Evolutionary conservation across 2,329 filamentous ascomycete genomes (phyloP).

Genomic region (Ceratocystis harringtonii): DNA sequence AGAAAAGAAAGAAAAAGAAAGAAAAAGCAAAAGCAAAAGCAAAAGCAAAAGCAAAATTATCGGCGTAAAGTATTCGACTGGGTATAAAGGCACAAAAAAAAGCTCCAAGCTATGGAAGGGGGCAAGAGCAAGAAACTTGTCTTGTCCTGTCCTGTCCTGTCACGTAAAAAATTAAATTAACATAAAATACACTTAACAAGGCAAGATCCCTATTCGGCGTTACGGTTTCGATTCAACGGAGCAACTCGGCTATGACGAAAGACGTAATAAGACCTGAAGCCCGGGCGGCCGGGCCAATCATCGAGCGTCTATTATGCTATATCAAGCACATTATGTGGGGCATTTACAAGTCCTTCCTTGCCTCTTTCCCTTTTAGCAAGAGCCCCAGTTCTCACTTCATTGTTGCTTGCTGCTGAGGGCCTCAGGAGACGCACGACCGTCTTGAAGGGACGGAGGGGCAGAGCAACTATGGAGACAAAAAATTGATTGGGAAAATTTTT

Average conservation of each 20-base stretch:
- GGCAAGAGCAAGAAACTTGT: not conserved
- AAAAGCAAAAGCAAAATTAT: conserved; percentile 1
- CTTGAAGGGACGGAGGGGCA: not conserved
- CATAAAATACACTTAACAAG: conserved; percentile 2
- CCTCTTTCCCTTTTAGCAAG: conserved; percentile 1
- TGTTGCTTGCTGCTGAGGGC: not conserved
- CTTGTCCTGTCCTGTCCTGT: not conserved
- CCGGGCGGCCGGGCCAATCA: conserved; percentile 18
- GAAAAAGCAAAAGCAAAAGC: conserved; percentile 6
- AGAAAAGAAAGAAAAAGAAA: conserved; percentile 4
- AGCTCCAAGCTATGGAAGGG: not conserved
- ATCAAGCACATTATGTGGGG: conserved; percentile 3
- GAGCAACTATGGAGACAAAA: not conserved
- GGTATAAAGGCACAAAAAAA: not conserved
- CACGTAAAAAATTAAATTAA: not conserved
- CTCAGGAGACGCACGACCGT: conserved; percentile 1
- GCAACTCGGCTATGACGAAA: conserved; percentile 18
- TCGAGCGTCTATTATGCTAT: conserved; percentile 13
- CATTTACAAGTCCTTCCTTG: conserved; percentile 10
- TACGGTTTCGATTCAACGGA: conserved; percentile 17
- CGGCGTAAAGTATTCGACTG: not conserved
- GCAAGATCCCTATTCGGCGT: conserved; percentile 17
- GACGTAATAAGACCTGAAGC: conserved; percentile 12
- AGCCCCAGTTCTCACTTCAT: not conserved
- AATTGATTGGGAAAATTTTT: not conserved